These are phyloP conservation scores for Umbelopsis isabellina DNA, from an alignment of 192 early-diverging fungal species.

Conservation along the genomic window DNA sequence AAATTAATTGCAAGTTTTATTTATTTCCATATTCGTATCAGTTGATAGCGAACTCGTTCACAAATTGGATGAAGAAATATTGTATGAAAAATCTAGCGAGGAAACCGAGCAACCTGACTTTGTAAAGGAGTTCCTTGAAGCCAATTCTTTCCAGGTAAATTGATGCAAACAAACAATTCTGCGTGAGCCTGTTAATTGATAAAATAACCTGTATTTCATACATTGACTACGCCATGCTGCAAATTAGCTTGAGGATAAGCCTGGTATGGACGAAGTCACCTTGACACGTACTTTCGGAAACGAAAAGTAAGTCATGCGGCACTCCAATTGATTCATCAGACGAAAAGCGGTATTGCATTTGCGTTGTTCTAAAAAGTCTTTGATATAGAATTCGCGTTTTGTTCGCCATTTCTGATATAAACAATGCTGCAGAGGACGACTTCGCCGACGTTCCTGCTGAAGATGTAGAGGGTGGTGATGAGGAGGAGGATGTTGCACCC, in stretches of 20 bases:
- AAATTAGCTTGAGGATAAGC: slow-evolving; percentile 74
- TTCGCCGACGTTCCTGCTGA: slow-evolving; percentile 59
- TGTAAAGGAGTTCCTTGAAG: slow-evolving; percentile 70
- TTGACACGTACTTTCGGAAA: slow-evolving; percentile 86
- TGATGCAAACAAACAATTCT: background rate
- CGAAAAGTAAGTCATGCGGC: slow-evolving; percentile 69
- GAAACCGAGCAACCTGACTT: slow-evolving; percentile 67
- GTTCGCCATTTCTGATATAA: slow-evolving; percentile 87
- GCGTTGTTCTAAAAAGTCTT: background rate
- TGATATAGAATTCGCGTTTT: slow-evolving; percentile 74
- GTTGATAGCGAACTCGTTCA: slow-evolving; percentile 72
- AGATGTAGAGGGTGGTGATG: slow-evolving; percentile 57
- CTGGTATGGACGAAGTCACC: slow-evolving; percentile 76
- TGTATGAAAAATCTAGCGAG: slow-evolving; percentile 70
- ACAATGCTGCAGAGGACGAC: slow-evolving; percentile 73
- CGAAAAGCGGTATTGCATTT: background rate
- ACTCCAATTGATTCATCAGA: background rate
- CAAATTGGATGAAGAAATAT: slow-evolving; percentile 74
- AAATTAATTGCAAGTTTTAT: background rate
- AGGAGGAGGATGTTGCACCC: slow-evolving; percentile 65
- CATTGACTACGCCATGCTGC: background rate
- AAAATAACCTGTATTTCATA: background rate
- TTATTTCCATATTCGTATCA: slow-evolving; percentile 11
- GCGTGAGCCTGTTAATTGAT: background rate
- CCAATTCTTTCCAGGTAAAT: slow-evolving; percentile 61